These are phyloP conservation scores for Taphrina deformans DNA, from an alignment of 1,139 yeast genomes.

Conservation along the genomic window DNA sequence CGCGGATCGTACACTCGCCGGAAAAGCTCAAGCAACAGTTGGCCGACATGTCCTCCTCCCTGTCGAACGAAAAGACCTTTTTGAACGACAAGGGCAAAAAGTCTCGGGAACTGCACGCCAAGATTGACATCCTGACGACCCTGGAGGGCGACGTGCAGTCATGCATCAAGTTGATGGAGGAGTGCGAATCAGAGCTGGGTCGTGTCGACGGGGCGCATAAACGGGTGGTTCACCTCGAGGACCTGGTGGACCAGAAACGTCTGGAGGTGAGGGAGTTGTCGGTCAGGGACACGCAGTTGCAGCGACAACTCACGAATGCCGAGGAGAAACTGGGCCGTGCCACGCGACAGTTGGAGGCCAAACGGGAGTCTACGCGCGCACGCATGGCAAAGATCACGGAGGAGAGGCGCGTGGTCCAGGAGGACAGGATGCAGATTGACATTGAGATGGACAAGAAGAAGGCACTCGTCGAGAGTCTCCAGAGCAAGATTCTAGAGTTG, in stretches of 20 bases:
- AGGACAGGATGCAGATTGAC: conserved; percentile 56
- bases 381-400: conserved; percentile 53
- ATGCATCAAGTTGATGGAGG: conserved; percentile 54
- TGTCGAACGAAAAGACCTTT: conserved; percentile 50
- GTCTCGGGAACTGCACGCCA: conserved; percentile 55
- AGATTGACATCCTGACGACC: conserved; percentile 62
- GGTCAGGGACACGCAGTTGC: conserved; percentile 47
- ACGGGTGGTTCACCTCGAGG: conserved; percentile 51
- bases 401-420: conserved; percentile 54
- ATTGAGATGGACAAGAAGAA: conserved; percentile 55
- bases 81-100: conserved; percentile 53
- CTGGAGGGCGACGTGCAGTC: conserved; percentile 58
- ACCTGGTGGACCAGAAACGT: conserved; percentile 52
- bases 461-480: conserved; percentile 53
- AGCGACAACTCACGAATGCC: conserved; percentile 56
- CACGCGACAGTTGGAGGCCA: conserved; percentile 54
- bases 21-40: conserved; percentile 58
- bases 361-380: conserved; percentile 51
- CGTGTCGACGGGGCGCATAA: conserved; percentile 52
- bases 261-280: conserved; percentile 54
- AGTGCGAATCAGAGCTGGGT: conserved; percentile 55
- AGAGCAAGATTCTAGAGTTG: conserved; percentile 48
- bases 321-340: conserved; percentile 58
- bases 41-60: conserved; percentile 56
- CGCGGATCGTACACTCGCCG: conserved; percentile 64